Conservation (phyloP, 805 yeast species). For the Zygosaccharomyces bailii region DNA sequence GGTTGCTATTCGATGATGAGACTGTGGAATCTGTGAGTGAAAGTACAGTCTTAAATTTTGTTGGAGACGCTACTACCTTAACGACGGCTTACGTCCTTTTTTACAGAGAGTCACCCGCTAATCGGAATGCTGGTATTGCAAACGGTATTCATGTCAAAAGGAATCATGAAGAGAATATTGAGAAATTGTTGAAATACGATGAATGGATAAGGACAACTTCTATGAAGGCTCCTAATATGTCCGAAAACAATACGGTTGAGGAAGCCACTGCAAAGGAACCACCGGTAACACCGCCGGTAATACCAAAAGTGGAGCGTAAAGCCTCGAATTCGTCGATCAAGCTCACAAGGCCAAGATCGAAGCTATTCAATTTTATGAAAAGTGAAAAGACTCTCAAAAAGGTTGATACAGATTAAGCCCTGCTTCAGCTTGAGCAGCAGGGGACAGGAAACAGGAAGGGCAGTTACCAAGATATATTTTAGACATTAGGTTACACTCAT, state of each 20-base stretch:
- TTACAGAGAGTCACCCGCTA: constrained; percentile 54
- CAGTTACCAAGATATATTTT: background rate
- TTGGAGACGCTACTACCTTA: constrained; percentile 83
- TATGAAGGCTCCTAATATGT: constrained; percentile 7
- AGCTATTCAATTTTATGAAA: constrained; percentile 27
- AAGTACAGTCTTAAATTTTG: constrained; percentile 73
- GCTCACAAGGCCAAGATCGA: constrained; percentile 25
- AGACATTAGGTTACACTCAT: background rate
- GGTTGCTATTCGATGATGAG: constrained; percentile 95
- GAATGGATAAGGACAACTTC: constrained; percentile 19
- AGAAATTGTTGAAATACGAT: constrained; percentile 26
- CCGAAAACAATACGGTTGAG: constrained; percentile 11
- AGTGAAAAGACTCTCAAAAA: constrained; percentile 3
- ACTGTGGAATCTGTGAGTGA: constrained; percentile 87
- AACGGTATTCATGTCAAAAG: background rate
- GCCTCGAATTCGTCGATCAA: constrained; percentile 13
- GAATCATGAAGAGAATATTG: constrained; percentile 21
- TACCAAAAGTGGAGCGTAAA: constrained; percentile 12
- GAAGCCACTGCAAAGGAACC: constrained; percentile 17
- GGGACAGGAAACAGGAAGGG: too few species aligned
- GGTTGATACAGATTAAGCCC: background rate
- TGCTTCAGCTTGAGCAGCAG: too few species aligned
- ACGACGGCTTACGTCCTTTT: constrained; percentile 90
- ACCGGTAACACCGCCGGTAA: constrained; percentile 12
- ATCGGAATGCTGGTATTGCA: constrained; percentile 27